Conservation (phyloP, 352 stramenopile species). For the Globisporangium nagaii region DNA sequence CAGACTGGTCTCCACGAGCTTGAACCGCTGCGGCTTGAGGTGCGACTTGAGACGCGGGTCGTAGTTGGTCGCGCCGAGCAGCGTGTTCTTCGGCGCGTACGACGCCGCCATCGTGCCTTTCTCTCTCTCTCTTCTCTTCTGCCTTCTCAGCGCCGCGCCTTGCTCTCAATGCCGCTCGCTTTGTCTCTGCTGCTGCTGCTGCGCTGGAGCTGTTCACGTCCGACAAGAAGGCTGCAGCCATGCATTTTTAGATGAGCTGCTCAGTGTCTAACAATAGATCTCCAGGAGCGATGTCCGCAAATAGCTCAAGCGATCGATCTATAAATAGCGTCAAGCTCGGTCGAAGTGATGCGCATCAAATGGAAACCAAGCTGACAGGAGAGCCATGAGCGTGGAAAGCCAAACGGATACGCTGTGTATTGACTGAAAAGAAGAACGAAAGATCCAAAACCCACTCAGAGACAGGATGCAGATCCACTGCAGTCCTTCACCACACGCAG, state of each 20-base stretch:
- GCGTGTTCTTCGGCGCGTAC: slow-evolving; percentile 56
- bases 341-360: not conserved
- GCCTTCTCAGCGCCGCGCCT: not conserved
- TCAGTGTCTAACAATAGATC: no score
- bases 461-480: not conserved
- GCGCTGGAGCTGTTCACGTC: no score
- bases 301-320: no score
- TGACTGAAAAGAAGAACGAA: slow-evolving; percentile 3
- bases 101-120: slow-evolving; percentile 44
- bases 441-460: not conserved
- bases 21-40: slow-evolving; percentile 79
- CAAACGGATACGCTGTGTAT: slow-evolving; percentile 6
- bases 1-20: slow-evolving; percentile 51
- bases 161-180: not conserved
- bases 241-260: no score
- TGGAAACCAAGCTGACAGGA: not conserved
- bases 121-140: no score
- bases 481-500: not conserved
- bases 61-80: slow-evolving; percentile 71
- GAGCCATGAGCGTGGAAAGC: not conserved
- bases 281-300: no score
- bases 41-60: slow-evolving; percentile 58
- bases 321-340: no score
- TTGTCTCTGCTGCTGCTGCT: no score
- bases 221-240: no score